Conservation (phyloP, 306 rosid species). For the Luffa aegyptiaca region DNA sequence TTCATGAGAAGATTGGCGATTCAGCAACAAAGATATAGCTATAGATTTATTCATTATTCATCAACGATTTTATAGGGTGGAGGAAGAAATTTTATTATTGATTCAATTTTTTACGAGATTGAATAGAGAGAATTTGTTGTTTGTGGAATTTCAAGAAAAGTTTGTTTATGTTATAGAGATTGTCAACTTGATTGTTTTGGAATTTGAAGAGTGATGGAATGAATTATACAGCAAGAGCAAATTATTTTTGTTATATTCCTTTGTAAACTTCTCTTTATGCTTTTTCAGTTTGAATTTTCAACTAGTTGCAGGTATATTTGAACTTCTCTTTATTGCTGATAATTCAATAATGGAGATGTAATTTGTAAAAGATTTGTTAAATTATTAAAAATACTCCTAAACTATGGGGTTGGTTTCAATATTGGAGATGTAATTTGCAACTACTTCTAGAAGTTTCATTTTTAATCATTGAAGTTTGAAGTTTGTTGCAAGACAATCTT, state of each 20-base stretch:
- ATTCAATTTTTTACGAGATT: neutral
- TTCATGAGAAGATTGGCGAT: neutral
- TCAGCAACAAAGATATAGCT: neutral
- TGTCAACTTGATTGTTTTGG: conserved; percentile 4
- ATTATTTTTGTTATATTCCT: neutral
- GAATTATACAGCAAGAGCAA: neutral
- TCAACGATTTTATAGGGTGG: neutral
- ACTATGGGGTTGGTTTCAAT: no score
- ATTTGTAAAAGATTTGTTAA: no score
- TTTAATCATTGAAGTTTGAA: no score
- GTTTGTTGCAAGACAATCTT: no score
- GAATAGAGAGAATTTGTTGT: neutral
- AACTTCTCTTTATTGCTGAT: no score
- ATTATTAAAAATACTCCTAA: no score
- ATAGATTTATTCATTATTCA: conserved; percentile 3
- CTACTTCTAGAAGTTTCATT: no score
- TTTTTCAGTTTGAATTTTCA: neutral
- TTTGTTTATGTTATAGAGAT: neutral
- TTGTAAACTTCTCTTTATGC: neutral
- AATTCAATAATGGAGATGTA: no score
- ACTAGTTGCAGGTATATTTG: neutral
- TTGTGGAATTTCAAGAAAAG: neutral
- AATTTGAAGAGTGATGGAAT: conserved; percentile 1
- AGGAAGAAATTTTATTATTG: neutral
- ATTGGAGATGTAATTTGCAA: no score